Evolutionary conservation across 805 yeast genomes (phyloP).

Genomic region (Metschnikowia continentalis): DNA sequence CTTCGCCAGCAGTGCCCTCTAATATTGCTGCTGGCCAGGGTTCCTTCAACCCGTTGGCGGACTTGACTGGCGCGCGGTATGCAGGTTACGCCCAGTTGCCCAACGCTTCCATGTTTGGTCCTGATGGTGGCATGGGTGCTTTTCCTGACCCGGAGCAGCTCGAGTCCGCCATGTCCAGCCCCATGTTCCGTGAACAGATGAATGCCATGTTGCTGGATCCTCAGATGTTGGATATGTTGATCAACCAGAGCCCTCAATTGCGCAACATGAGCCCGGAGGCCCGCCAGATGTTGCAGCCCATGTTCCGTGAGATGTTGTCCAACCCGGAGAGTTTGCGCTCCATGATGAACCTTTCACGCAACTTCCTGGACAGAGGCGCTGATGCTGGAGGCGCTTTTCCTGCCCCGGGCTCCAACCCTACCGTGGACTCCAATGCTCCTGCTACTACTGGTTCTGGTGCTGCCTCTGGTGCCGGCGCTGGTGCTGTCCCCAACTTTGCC

Average conservation of each 20-base stretch:
- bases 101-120: conserved; percentile 82
- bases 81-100: conserved; percentile 93
- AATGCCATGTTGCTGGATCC: conserved; percentile 81
- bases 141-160: conserved; percentile 76
- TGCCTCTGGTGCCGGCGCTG: background rate
- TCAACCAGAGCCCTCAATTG: conserved; percentile 78
- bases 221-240: conserved; percentile 78
- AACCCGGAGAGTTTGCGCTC: conserved; percentile 85
- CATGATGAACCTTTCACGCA: conserved; percentile 70
- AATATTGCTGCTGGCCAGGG: conserved; percentile 86
- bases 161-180: conserved; percentile 71
- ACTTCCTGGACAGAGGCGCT: conserved; percentile 33
- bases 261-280: conserved; percentile 87
- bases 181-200: conserved; percentile 78
- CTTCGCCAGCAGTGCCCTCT: conserved; percentile 50
- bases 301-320: conserved; percentile 61
- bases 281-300: conserved; percentile 79
- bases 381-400: conserved; percentile 27
- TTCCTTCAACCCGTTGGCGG: conserved; percentile 85
- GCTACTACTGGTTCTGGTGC: conserved; percentile 3
- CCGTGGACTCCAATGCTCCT: conserved; percentile 19
- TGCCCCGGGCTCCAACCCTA: conserved; percentile 39
- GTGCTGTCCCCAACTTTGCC: conserved; percentile 32
- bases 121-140: conserved; percentile 84
- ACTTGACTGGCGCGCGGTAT: conserved; percentile 89